Evolutionary conservation across 208 protist species (phyloP), one percentile per base, ranked within the genome.

Genomic region (Hexamita inflata): DNA sequence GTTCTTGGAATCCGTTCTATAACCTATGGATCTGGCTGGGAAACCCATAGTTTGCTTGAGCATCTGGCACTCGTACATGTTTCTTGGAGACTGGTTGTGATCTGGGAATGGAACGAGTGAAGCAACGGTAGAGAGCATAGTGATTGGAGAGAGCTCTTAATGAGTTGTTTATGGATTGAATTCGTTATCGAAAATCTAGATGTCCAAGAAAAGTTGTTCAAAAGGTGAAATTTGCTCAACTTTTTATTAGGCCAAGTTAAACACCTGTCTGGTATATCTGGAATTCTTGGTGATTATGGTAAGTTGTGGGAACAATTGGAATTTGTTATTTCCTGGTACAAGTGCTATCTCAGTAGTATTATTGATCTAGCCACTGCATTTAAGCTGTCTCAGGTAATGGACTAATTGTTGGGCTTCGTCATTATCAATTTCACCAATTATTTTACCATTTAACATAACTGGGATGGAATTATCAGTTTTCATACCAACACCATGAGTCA

Each of bases 11-110:
- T 99, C 97, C 40, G 86, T 87, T 53, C 94, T 86, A 85, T 94
- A 91, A 61, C 78, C 70, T 38, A 92, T 83, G 1, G 88, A 82
- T 74, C 95, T 88, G 68, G 88, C 76, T 77, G 96, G 93, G 15
- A 90, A 95, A 53, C 93, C 96, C 84, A 98, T 95, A 19, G 95
- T 96, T 82, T 99, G 97, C 83, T 99, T 99, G 42, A 88, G 93
- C 86, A 99, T 96, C 74, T 96, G 78, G 83, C 94, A 98, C 87
- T 98, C 95, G 85, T 98, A 99, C 82, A 99, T 94, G 83, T 99
- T 99, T 68, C 97, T 85, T 45, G 97, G 97, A n/a, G 88, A 94
- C 87, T 98, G 97, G 85, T 99, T 99, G 85, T 94, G 53, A 40
- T 80, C 83, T 62, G 93, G 97, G 83, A 98, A 99, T 58, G 97